Conservation (phyloP, 257 asterid genomes). For the Osmanthus fragrans region DNA sequence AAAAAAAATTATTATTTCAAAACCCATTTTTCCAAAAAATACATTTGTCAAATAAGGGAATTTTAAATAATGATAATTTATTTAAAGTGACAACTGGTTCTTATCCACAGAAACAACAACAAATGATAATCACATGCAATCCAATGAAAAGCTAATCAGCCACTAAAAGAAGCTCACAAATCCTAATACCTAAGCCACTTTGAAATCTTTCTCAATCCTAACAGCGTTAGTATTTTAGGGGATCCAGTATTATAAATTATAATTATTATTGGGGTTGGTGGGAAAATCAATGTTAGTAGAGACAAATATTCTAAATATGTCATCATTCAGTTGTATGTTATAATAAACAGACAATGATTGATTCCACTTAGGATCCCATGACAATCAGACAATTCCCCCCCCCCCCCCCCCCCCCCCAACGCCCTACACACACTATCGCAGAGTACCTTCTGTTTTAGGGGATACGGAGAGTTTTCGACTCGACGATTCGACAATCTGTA, state of each 20-base stretch:
- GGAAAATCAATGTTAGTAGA: neutral
- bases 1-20: too few species aligned
- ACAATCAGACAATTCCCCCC: neutral
- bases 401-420: too few species aligned
- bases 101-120: neutral
- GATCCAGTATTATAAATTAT: neutral
- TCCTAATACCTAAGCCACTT: neutral
- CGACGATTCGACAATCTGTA: too few species aligned
- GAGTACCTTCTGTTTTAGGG: too few species aligned
- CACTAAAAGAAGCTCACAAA: neutral
- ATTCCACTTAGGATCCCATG: constrained; percentile 5
- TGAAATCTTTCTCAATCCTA: neutral
- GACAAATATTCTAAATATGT: neutral
- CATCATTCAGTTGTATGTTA: constrained; percentile 1
- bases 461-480: too few species aligned
- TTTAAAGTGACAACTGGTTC: neutral
- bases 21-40: too few species aligned
- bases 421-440: neutral
- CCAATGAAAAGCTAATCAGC: neutral
- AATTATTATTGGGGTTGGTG: neutral
- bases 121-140: neutral
- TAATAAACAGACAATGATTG: neutral
- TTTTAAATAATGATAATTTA: neutral
- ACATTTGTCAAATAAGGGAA: too few species aligned
- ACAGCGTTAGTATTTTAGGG: neutral